Base-by-base conservation (phyloP, 495 filamentous ascomycete genomes). In the Hypoxylon cercidicola region DNA sequence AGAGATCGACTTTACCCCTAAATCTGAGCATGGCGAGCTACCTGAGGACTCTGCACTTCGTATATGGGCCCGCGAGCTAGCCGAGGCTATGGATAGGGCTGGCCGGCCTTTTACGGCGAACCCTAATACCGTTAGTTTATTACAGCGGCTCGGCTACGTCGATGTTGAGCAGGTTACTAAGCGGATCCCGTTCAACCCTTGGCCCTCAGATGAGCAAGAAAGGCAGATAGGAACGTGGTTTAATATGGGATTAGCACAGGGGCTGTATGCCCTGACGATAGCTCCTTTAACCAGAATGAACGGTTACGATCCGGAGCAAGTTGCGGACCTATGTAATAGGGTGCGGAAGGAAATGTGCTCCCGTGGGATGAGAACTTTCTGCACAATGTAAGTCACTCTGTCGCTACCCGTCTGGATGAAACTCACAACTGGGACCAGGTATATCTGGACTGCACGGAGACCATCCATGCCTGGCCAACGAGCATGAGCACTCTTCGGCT, bases 1-100 rank as follows among this genome's bases (percentile, higher is more conserved):
- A n/a, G 94, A 98, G 72, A 90, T 98, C 30, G 93, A 98, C 73
- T 87, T 90, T 47, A 78, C 84, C 20, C 92, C 91, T n/a, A 89
- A 87, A 21, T 90, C 87, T 60, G 90, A 94, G 55, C 89, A 93
- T 66, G 82, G 85, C 71, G 72, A 74, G 6, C 57, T 87, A 69
- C 75, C 85, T 39, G 59, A 69, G 55, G 77, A 81, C 45, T 84
- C 76, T 53, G 75, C 73, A 30, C 78, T 87, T 52, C 75, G 66
- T 61, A 76, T 84, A 62, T 97, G 93, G 93, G 89, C 90, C 60
- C 75, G 84, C 10, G 85, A 84, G 60, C 67, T 97, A 20, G 78
- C 87, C 45, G 82, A 88, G 52, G 90, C 91, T n/a, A 95, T 92
- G 34, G 80, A 84, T 37, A 76, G 83, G 9, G 79, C 81, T 15